These are phyloP conservation scores for Mortierella sp. DNA, from an alignment of 371 early-diverging fungal species.

Conservation along the genomic window DNA sequence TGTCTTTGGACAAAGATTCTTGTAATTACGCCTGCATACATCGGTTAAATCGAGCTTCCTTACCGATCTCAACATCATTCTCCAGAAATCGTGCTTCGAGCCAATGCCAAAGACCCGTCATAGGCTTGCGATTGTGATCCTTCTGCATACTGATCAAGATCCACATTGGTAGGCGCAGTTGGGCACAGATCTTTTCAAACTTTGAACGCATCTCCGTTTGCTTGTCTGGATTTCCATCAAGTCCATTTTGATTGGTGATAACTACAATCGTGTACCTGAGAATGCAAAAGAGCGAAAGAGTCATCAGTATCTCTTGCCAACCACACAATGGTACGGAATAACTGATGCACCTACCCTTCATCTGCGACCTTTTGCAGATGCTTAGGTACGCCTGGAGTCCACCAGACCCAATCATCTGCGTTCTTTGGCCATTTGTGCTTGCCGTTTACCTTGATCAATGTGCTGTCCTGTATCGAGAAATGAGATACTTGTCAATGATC, in stretches of 20 bases:
- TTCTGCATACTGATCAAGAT: slow-evolving; percentile 73
- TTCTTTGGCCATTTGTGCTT: slow-evolving; percentile 72
- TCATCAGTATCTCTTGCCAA: background rate
- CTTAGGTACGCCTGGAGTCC: slow-evolving; percentile 63
- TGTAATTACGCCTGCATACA: background rate
- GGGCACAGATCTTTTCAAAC: slow-evolving; percentile 58
- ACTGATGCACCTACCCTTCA: slow-evolving; percentile 63
- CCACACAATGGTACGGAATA: background rate
- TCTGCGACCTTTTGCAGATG: slow-evolving; percentile 63
- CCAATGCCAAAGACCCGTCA: slow-evolving; percentile 86
- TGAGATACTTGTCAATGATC: background rate
- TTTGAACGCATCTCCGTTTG: slow-evolving; percentile 65
- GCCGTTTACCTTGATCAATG: slow-evolving; percentile 75
- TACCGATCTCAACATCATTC: slow-evolving; percentile 59
- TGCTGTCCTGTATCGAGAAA: slow-evolving; percentile 66
- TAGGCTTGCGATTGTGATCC: slow-evolving; percentile 85
- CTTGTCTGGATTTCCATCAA: slow-evolving; percentile 57
- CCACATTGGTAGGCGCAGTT: slow-evolving; percentile 62
- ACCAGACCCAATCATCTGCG: slow-evolving; percentile 84
- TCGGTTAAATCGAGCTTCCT: slow-evolving; percentile 8
- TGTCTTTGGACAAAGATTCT: background rate
- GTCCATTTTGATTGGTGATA: slow-evolving; percentile 78
- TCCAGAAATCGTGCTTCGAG: slow-evolving; percentile 58
- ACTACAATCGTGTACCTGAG: slow-evolving; percentile 75
- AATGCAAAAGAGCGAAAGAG: background rate